Evolutionary conservation across 1,284 basidiomycete genomes (phyloP).

Genomic region (Naganishia albida): DNA sequence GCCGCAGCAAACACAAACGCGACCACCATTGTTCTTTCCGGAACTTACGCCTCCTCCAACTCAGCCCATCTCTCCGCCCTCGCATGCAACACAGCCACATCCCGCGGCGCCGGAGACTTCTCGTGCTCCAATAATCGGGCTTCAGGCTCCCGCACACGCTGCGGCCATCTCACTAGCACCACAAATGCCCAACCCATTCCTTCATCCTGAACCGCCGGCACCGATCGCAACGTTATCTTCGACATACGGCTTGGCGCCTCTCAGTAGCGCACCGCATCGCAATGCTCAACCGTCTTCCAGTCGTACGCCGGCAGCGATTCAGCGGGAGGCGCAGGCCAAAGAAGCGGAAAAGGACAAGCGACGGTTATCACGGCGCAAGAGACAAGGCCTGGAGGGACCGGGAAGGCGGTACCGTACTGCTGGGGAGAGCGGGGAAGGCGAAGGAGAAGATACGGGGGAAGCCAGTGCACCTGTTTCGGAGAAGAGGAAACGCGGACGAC

Average conservation of each 20-base stretch:
- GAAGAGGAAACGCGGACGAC: neutral
- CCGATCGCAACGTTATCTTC: constrained; percentile 8
- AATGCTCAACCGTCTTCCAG: neutral
- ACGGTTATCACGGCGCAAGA: constrained; percentile 10
- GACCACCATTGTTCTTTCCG: constrained; percentile 22
- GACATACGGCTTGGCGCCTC: neutral
- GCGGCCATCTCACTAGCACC: constrained; percentile 19
- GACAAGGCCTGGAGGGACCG: constrained; percentile 11
- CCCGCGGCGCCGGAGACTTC: neutral
- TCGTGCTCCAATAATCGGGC: neutral
- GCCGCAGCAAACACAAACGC: constrained; percentile 36
- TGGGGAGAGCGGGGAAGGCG: neutral
- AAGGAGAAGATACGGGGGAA: neutral
- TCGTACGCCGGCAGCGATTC: neutral
- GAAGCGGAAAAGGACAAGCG: constrained; percentile 23
- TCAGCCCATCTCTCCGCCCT: neutral
- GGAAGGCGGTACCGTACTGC: constrained; percentile 10
- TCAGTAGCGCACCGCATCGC: neutral
- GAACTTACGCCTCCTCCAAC: constrained; percentile 20
- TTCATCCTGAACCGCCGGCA: constrained; percentile 19
- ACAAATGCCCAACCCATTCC: constrained; percentile 28
- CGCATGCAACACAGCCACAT: too few relatives aligned
- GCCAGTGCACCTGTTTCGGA: neutral
- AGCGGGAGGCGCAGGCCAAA: constrained; percentile 1
- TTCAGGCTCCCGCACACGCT: neutral